Base-by-base conservation (phyloP, 768 basidiomycete genomes). In the Rhizopogon vulgaris region DNA sequence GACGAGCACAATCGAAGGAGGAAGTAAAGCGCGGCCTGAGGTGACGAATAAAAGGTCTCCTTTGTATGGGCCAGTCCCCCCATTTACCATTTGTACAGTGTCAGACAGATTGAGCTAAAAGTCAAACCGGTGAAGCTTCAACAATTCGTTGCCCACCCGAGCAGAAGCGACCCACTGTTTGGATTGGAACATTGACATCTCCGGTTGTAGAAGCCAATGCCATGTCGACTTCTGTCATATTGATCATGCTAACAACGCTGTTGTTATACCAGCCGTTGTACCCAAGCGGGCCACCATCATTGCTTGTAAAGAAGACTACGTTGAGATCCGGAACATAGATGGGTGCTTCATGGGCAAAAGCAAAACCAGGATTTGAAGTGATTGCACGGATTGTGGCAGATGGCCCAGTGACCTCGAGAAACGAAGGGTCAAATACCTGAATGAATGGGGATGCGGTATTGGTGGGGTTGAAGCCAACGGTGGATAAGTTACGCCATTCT, bases 331-430 rank as follows among this genome's bases (percentile, higher is more conserved):
- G 68, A 30, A 79, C 69, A 65, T 82, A 88, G 2, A 90, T 72
- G 0, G 86, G 85, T 2, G 85, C 89, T 67, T 92, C 90, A 61
- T 91, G 88, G 15, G 87, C 87, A 55, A 88, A 82, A 3, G 83
- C 83, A 63, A 83, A 84, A 3, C 74, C 78, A 3, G 76, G 74
- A 52, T 82, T 79, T 7, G 77, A 75, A 0, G 81, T 80, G 42
- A 92, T 78, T 53, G 78, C 64, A 3, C 77, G 74, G 45, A 90
- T 75, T 0, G 76, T 76, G 6, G 87, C 80, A 24, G 70, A 67
- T 4, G 65, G 55, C 1, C 87, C 88, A 1, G 88, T 75, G 51
- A 89, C 70, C 6, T 63, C 51, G 40, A 84, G 68, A 66, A 90
- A 89, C n/a, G 66, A 65, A 3, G 67, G 63, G 57, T 82, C 72